phyloP scores from a whole-genome alignment of 768 basidiomycete genomes.

The Lentinula guzmanii region DNA sequence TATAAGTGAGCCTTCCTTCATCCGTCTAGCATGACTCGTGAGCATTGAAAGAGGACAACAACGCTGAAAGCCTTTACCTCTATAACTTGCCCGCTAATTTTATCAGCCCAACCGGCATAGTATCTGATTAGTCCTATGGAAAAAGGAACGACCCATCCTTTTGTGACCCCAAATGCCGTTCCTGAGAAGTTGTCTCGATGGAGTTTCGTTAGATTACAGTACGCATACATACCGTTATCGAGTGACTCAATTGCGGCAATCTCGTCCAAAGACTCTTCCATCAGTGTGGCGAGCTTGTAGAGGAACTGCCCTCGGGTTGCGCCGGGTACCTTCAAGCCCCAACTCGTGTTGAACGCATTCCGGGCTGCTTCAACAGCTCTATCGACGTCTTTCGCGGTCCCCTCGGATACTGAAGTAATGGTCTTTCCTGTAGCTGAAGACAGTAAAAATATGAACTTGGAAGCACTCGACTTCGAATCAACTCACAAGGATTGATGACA shows the following conservation, averaged over 20 bases:
- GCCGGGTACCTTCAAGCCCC: conserved; percentile 36
- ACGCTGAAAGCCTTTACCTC: conserved; percentile 13
- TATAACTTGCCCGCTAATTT: conserved; percentile 39
- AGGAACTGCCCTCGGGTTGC: conserved; percentile 30
- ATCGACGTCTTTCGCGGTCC: conserved; percentile 55
- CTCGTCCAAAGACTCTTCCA: conserved; percentile 37
- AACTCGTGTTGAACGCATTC: conserved; percentile 26
- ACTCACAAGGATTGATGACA: conserved; percentile 46
- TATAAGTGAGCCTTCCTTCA: conserved; percentile 45
- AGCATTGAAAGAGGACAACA: background rate
- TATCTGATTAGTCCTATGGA: conserved; percentile 31
- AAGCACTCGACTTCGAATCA: no score
- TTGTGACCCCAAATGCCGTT: conserved; percentile 10
- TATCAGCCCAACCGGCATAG: conserved; percentile 52
- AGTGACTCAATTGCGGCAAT: conserved; percentile 42
- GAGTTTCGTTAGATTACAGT: background rate
- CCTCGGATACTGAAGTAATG: conserved; percentile 45
- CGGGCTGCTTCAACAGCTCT: conserved; percentile 55
- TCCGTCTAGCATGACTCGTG: background rate
- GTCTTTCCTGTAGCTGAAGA: conserved; percentile 50
- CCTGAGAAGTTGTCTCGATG: background rate
- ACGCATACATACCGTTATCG: conserved; percentile 27
- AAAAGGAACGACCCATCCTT: conserved; percentile 8
- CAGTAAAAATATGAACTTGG: background rate
- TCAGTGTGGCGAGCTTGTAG: conserved; percentile 39